Evolutionary conservation across 139 green algal genomes (phyloP).

Genomic region (Nannochloris sp.): DNA sequence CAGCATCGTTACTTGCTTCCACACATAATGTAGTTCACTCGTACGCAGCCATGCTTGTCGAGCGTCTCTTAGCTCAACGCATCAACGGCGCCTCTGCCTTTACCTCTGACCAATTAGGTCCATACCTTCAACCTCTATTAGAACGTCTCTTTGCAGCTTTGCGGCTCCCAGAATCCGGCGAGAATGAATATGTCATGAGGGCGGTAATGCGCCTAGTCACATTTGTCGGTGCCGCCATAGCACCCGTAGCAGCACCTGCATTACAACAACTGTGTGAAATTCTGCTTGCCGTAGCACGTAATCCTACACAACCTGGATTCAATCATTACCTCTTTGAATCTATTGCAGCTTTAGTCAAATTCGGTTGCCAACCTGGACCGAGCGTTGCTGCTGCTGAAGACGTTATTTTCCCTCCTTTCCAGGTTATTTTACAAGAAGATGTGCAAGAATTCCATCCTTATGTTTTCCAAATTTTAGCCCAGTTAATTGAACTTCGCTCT

Average conservation of each 20-base stretch:
- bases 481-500: slow-evolving; percentile 80
- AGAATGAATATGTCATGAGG: slow-evolving; percentile 96
- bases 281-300: slow-evolving; percentile 81
- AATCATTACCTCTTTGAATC: slow-evolving; percentile 98
- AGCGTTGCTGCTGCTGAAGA: slow-evolving; percentile 60
- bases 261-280: slow-evolving; percentile 50
- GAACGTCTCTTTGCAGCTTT: slow-evolving; percentile 81
- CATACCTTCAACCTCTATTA: slow-evolving; percentile 61
- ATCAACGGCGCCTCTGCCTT: slow-evolving; percentile 40
- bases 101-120: slow-evolving; percentile 53
- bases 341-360: slow-evolving; percentile 80
- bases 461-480: slow-evolving; percentile 86
- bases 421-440: slow-evolving; percentile 80
- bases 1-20: slow-evolving; percentile 39
- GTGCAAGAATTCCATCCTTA: slow-evolving; percentile 66
- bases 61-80: slow-evolving; percentile 66
- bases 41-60: slow-evolving; percentile 88
- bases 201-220: slow-evolving; percentile 79
- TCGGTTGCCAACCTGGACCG: slow-evolving; percentile 14
- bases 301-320: slow-evolving; percentile 92
- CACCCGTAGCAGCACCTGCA: slow-evolving; percentile 47
- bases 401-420: slow-evolving; percentile 89
- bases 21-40: slow-evolving; percentile 91
- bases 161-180: slow-evolving; percentile 63
- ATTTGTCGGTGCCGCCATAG: slow-evolving; percentile 60